Conservation (phyloP, 2,329 filamentous ascomycete genomes). For the Xylariales sp. region DNA sequence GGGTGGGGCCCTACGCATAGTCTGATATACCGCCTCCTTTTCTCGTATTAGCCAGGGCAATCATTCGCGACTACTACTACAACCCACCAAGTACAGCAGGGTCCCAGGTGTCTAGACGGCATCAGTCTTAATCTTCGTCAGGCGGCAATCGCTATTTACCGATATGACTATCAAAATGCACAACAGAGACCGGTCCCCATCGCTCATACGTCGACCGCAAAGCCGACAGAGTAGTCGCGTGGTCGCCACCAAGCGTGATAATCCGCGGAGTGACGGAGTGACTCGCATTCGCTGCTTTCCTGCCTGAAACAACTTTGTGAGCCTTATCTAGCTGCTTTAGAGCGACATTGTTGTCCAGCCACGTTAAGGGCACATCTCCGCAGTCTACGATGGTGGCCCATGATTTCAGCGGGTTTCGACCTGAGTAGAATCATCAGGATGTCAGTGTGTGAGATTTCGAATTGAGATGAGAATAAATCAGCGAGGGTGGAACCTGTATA, state of each 20-base stretch:
- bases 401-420: conserved; percentile 62
- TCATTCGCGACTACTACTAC: neutral
- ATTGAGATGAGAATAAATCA: neutral
- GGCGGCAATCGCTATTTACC: conserved; percentile 27
- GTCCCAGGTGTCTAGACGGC: conserved; percentile 61
- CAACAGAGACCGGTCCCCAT: conserved; percentile 56
- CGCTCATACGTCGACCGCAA: conserved; percentile 53
- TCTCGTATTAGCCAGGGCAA: conserved; percentile 6
- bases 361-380: conserved; percentile 72
- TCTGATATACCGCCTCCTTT: conserved; percentile 52
- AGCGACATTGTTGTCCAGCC: conserved; percentile 71
- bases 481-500: conserved; percentile 38
- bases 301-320: conserved; percentile 36
- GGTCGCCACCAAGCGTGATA: conserved; percentile 60
- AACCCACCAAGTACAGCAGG: conserved; percentile 49
- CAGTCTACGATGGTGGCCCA: conserved; percentile 74
- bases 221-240: conserved; percentile 58
- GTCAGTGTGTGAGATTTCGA: neutral
- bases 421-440: conserved; percentile 12
- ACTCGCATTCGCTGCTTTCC: conserved; percentile 35
- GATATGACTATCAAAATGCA: conserved; percentile 64
- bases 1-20: conserved; percentile 44
- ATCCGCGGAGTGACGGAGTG: conserved; percentile 45
- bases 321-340: conserved; percentile 71
- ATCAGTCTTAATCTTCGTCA: conserved; percentile 1